These are phyloP conservation scores for Lentinula raphanica DNA, from an alignment of 768 basidiomycete genomes.

Conservation along the genomic window DNA sequence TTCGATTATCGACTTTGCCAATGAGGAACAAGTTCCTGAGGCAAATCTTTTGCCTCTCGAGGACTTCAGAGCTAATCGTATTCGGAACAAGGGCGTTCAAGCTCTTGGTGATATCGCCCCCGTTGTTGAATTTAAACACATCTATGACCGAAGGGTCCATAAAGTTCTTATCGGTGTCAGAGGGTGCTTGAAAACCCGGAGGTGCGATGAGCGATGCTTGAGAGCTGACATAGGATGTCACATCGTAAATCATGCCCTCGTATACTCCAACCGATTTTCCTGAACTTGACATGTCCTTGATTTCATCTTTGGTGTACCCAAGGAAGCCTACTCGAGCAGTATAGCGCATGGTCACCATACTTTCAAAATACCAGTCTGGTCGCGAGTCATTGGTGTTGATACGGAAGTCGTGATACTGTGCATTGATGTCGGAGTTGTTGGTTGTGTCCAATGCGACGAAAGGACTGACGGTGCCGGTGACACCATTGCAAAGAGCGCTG, in stretches of 20 bases:
- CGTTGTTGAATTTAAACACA: conserved; percentile 72
- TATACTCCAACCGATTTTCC: conserved; percentile 79
- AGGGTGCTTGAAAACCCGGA: conserved; percentile 34
- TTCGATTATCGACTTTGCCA: conserved; percentile 88
- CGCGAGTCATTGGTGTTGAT: conserved; percentile 81
- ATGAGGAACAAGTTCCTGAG: conserved; percentile 90
- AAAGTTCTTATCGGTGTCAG: conserved; percentile 48
- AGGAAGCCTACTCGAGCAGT: conserved; percentile 83
- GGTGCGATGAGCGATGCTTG: conserved; percentile 56
- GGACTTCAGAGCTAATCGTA: conserved; percentile 47
- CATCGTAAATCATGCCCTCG: conserved; percentile 79
- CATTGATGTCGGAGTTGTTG: conserved; percentile 73
- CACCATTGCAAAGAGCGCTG: conserved; percentile 87
- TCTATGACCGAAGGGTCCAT: conserved; percentile 67
- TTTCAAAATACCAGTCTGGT: conserved; percentile 97
- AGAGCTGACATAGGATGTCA: conserved; percentile 72
- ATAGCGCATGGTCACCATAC: conserved; percentile 91
- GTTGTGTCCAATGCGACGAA: conserved; percentile 73
- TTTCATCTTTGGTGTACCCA: conserved; percentile 73
- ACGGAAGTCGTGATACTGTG: conserved; percentile 95
- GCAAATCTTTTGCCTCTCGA: conserved; percentile 78
- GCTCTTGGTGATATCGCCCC: conserved; percentile 75
- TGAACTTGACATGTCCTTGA: conserved; percentile 61
- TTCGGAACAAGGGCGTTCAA: conserved; percentile 47
- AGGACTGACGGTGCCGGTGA: conserved; percentile 73